These are phyloP conservation scores for Neocatenulostroma microsporum DNA, from an alignment of 2,329 filamentous ascomycete species.

Conservation along the genomic window DNA sequence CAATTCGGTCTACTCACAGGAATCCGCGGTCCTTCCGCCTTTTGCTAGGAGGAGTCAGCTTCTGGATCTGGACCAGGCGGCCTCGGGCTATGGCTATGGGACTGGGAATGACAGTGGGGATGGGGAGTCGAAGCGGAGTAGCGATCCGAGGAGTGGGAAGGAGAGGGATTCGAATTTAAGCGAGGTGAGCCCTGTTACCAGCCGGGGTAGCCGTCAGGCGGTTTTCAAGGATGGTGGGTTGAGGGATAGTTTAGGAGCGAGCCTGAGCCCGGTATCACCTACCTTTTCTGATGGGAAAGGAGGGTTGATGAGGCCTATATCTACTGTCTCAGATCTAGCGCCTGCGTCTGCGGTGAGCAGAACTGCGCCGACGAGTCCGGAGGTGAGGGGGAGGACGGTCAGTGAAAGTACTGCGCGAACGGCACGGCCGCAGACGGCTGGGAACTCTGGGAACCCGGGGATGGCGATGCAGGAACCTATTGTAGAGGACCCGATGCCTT, in stretches of 20 bases:
- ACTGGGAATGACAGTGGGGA: constrained; percentile 20
- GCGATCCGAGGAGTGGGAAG: constrained; percentile 14
- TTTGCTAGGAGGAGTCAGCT: constrained; percentile 29
- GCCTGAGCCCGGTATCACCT: constrained; percentile 7
- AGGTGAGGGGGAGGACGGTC: not conserved
- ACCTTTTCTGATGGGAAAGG: too few relatives aligned
- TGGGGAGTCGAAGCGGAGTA: constrained; percentile 20
- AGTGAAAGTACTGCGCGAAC: not conserved
- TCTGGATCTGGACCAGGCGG: constrained; percentile 18
- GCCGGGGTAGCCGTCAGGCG: constrained; percentile 13
- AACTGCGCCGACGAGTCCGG: not conserved
- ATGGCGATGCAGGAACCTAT: too few relatives aligned
- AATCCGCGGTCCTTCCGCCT: constrained; percentile 25
- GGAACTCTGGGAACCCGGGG: too few relatives aligned
- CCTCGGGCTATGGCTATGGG: constrained; percentile 5
- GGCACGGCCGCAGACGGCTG: too few relatives aligned
- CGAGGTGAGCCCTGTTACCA: constrained; percentile 20
- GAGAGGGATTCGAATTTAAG: constrained; percentile 6
- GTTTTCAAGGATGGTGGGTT: too few relatives aligned
- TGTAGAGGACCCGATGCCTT: too few relatives aligned
- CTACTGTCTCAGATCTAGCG: too few relatives aligned
- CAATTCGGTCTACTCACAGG: constrained; percentile 20
- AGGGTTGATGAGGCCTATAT: too few relatives aligned
- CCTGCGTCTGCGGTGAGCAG: too few relatives aligned
- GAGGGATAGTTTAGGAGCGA: constrained; percentile 2